These are phyloP conservation scores for Clarireedia sp. DNA, from an alignment of 2,329 filamentous ascomycete genomes.

Conservation along the genomic window DNA sequence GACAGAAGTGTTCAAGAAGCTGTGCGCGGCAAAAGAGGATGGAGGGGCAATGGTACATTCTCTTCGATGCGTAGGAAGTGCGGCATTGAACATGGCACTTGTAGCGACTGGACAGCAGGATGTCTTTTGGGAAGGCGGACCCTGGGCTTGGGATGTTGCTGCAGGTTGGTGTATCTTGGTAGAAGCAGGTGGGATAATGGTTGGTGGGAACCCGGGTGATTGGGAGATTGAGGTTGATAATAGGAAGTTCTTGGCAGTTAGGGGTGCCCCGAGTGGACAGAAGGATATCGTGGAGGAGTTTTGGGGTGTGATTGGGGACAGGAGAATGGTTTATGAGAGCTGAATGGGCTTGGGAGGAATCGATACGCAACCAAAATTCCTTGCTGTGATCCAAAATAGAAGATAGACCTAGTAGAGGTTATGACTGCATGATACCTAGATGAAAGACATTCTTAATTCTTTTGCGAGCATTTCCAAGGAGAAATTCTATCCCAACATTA, in stretches of 20 bases:
- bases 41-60: conserved; percentile 73
- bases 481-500: no score
- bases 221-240: conserved; percentile 57
- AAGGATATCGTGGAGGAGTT: conserved; percentile 56
- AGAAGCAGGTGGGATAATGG: conserved; percentile 68
- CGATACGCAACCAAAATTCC: neutral
- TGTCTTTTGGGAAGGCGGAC: conserved; percentile 75
- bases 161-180: conserved; percentile 70
- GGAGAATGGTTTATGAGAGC: conserved; percentile 40
- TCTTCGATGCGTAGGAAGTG: conserved; percentile 61
- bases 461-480: no score
- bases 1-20: conserved; percentile 53
- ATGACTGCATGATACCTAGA: neutral
- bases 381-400: neutral
- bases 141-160: conserved; percentile 80
- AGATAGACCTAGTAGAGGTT: neutral
- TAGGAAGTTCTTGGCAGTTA: conserved; percentile 54
- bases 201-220: conserved; percentile 62
- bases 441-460: no score
- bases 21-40: conserved; percentile 48
- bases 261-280: conserved; percentile 52
- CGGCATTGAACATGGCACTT: conserved; percentile 66
- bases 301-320: conserved; percentile 51
- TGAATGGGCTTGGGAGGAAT: conserved; percentile 1
- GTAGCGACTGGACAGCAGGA: conserved; percentile 67